A percentile compares a stretch with the other conserved stretches of the same genome.
These are phyloP conservation scores for Aquilaria sinensis DNA, from an alignment of 345 rosid genomes.

Conservation along the genomic window DNA sequence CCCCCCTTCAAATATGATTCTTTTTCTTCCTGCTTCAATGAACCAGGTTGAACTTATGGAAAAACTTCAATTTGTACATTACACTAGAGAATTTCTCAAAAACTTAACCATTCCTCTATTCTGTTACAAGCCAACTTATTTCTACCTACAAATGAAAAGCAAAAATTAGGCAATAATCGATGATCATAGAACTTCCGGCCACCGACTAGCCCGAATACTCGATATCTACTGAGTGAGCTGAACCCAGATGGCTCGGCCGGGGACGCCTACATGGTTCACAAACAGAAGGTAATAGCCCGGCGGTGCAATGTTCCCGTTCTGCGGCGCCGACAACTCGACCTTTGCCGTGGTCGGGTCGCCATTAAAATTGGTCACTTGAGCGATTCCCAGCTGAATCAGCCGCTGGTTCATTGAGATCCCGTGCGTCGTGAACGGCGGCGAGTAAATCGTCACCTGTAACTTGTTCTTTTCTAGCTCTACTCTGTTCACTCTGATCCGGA, in stretches of 20 bases:
- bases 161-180: background rate
- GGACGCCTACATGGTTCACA: constrained; percentile 50
- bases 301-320: constrained; percentile 41
- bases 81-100: background rate
- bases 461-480: constrained; percentile 11
- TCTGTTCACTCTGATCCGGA: constrained; percentile 10
- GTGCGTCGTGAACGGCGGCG: constrained; percentile 61
- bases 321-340: constrained; percentile 29
- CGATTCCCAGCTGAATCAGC: constrained; percentile 4
- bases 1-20: too few relatives aligned
- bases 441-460: constrained; percentile 36
- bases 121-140: background rate
- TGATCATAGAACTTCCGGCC: too few relatives aligned
- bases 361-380: too few relatives aligned
- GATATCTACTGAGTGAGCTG: constrained; percentile 26
- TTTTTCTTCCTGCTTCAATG: too few relatives aligned
- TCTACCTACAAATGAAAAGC: background rate
- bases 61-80: too few relatives aligned
- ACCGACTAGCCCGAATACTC: too few relatives aligned
- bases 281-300: constrained; percentile 48
- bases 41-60: too few relatives aligned
- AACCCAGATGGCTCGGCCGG: constrained; percentile 46
- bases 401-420: constrained; percentile 59
- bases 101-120: background rate
- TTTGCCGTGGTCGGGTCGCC: too few relatives aligned